These are phyloP conservation scores for Mediolabrus comicus DNA, from an alignment of 108 stramenopile genomes.

Conservation along the genomic window DNA sequence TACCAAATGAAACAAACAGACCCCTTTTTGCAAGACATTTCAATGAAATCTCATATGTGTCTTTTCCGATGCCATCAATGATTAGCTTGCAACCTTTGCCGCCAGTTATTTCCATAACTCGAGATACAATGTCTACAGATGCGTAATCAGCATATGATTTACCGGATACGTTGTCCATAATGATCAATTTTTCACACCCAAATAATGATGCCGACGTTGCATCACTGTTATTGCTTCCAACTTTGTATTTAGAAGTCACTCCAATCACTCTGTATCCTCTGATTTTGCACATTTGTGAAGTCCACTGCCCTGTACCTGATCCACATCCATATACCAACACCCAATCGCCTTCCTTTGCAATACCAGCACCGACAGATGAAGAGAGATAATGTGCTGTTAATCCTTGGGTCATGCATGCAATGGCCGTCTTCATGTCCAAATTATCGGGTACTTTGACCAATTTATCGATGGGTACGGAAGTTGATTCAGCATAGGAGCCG, in stretches of 20 bases:
- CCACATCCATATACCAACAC: conserved; percentile 57
- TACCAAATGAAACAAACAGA: conserved; percentile 64
- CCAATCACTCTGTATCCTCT: conserved; percentile 65
- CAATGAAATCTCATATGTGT: conserved; percentile 56
- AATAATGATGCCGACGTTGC: not conserved
- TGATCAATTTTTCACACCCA: conserved; percentile 58
- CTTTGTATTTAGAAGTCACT: conserved; percentile 47
- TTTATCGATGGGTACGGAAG: conserved; percentile 44
- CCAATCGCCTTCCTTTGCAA: conserved; percentile 56
- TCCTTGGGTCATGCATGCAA: conserved; percentile 55
- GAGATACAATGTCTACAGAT: conserved; percentile 46
- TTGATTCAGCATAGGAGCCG: conserved; percentile 62
- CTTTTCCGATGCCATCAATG: conserved; percentile 70
- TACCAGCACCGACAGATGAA: conserved; percentile 35
- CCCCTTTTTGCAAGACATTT: conserved; percentile 56
- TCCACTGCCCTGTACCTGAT: conserved; percentile 70
- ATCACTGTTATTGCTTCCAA: conserved; percentile 18
- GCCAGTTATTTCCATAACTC: conserved; percentile 58
- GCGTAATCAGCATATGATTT: conserved; percentile 56
- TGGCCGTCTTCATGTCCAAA: conserved; percentile 46
- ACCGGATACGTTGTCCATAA: conserved; percentile 53
- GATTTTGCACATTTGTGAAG: conserved; percentile 60
- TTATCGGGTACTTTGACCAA: conserved; percentile 56
- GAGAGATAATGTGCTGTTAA: conserved; percentile 66
- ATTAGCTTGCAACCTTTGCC: conserved; percentile 56